These are phyloP conservation scores for Triangularia setosa DNA, from an alignment of 2,329 filamentous ascomycete species.

Conservation along the genomic window DNA sequence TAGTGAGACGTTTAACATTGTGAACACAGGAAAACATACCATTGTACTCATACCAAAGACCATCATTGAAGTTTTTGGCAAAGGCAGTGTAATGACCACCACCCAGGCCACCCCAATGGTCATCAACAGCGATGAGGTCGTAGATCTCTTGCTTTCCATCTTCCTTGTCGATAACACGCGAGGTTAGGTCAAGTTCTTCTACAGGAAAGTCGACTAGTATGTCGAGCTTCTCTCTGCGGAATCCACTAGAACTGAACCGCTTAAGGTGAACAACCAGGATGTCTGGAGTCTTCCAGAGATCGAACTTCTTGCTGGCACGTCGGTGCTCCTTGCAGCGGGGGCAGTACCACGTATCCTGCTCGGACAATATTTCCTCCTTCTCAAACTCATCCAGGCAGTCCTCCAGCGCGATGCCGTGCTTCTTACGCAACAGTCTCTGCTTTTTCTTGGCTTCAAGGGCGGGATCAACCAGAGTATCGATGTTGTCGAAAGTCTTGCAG, in stretches of 20 bases:
- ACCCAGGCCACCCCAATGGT: constrained; percentile 88
- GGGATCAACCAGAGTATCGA: constrained; percentile 55
- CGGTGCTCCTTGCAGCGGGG: constrained; percentile 91
- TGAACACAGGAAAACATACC: constrained; percentile 53
- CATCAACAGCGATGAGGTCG: constrained; percentile 92
- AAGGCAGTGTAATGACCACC: constrained; percentile 96
- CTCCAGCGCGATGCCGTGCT: constrained; percentile 75
- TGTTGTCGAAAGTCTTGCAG: constrained; percentile 50
- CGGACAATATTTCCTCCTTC: constrained; percentile 86
- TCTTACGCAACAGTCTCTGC: constrained; percentile 61
- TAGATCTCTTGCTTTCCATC: constrained; percentile 80
- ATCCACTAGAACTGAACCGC: constrained; percentile 82
- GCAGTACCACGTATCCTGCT: constrained; percentile 97
- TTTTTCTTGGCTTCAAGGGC: constrained; percentile 62
- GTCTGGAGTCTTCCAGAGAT: constrained; percentile 94
- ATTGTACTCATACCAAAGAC: constrained; percentile 94
- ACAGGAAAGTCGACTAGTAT: constrained; percentile 88
- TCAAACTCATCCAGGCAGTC: constrained; percentile 95
- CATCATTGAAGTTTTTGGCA: constrained; percentile 86
- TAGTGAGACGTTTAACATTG: constrained; percentile 31
- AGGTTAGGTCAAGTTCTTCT: constrained; percentile 76
- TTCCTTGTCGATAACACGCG: constrained; percentile 74
- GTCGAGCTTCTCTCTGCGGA: constrained; percentile 85
- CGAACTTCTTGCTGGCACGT: constrained; percentile 91
- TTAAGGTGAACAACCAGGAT: constrained; percentile 94